Conservation (phyloP, 257 asterid genomes). For the Solanum etuberosum region DNA sequence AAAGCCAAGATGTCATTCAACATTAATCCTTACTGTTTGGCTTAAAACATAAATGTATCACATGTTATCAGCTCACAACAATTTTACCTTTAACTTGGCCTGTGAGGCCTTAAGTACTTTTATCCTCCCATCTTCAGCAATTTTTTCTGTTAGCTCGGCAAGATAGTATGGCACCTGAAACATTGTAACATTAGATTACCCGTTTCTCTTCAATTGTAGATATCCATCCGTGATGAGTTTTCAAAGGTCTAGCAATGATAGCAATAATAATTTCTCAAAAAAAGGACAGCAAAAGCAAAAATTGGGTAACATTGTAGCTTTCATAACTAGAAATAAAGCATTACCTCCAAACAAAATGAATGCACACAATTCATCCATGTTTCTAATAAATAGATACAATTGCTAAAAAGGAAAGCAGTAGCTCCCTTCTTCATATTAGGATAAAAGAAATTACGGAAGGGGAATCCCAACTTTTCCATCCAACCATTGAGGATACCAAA, state of each 20-base stretch:
- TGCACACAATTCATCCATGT: not conserved
- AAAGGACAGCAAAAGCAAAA: not conserved
- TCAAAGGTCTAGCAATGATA: not conserved
- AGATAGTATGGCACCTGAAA: constrained; percentile 75
- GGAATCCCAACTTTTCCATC: not conserved
- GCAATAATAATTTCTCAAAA: not conserved
- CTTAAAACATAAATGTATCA: not conserved
- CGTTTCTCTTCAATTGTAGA: not conserved
- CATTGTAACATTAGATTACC: not conserved
- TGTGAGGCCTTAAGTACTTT: constrained; percentile 55
- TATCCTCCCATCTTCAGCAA: constrained; percentile 54
- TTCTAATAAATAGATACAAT: not conserved
- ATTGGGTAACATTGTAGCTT: not conserved
- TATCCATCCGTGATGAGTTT: not conserved
- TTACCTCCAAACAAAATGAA: not conserved
- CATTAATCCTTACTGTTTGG: not conserved
- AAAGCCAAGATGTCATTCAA: not conserved
- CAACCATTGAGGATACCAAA: not conserved
- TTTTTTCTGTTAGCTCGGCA: constrained; percentile 67
- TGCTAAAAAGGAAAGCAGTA: not conserved
- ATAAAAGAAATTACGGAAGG: not conserved
- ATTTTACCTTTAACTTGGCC: constrained; percentile 65
- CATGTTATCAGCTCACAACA: not conserved
- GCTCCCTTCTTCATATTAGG: not conserved
- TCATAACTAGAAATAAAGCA: not conserved